These are phyloP conservation scores for Leptomonas seymouri DNA, from an alignment of 208 protist species.

Conservation along the genomic window DNA sequence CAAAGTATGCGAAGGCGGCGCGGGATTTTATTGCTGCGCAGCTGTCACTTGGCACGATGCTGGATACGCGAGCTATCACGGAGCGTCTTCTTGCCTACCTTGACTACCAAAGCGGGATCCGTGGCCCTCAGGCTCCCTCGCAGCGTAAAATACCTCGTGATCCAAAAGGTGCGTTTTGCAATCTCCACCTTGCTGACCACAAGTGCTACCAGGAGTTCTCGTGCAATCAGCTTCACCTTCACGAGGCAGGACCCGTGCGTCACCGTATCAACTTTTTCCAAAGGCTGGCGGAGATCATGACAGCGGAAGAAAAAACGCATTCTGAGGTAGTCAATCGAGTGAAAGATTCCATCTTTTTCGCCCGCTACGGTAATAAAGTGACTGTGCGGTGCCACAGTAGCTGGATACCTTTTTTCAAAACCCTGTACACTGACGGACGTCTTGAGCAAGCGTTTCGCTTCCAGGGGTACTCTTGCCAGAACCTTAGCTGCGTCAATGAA, in stretches of 20 bases:
- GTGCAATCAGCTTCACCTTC: slow-evolving; percentile 87
- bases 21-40: slow-evolving; percentile 50
- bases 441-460: slow-evolving; percentile 83
- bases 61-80: slow-evolving; percentile 43
- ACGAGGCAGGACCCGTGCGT: slow-evolving; percentile 77
- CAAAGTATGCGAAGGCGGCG: slow-evolving; percentile 61
- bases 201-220: slow-evolving; percentile 90
- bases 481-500: slow-evolving; percentile 62
- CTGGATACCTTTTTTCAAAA: slow-evolving; percentile 91
- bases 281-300: slow-evolving; percentile 66
- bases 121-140: slow-evolving; percentile 73
- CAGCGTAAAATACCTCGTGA: slow-evolving; percentile 83
- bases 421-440: slow-evolving; percentile 80
- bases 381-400: slow-evolving; percentile 78
- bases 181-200: slow-evolving; percentile 87
- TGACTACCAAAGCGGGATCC: slow-evolving; percentile 82
- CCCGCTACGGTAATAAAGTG: slow-evolving; percentile 88
- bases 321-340: slow-evolving; percentile 66
- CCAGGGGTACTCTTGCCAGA: slow-evolving; percentile 60
- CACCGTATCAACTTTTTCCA: slow-evolving; percentile 84
- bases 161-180: slow-evolving; percentile 89
- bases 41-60: slow-evolving; percentile 28
- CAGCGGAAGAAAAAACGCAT: slow-evolving; percentile 55
- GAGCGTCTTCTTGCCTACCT: slow-evolving; percentile 67
- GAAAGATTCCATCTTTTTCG: slow-evolving; percentile 90